A percentile compares a stretch with the other conserved stretches of the same genome.
These are phyloP conservation scores for Penicillium sp. DNA, from an alignment of 2,329 filamentous ascomycete genomes.

Conservation along the genomic window DNA sequence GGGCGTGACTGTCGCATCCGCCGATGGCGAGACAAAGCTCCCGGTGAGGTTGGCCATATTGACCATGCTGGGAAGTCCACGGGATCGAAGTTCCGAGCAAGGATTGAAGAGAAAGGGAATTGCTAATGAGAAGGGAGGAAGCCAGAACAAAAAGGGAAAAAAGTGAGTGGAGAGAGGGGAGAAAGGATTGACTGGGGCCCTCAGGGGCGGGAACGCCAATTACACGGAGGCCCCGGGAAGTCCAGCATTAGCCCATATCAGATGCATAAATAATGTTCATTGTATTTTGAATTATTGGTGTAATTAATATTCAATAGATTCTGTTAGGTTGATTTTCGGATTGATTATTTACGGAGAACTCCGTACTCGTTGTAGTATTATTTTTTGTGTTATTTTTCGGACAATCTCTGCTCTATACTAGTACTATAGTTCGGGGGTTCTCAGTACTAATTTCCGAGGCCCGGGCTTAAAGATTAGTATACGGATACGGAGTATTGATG, in stretches of 20 bases:
- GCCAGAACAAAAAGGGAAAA: conserved; percentile 7
- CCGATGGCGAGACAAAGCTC: conserved; percentile 68
- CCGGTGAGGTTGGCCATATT: conserved; percentile 57
- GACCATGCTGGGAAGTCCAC: conserved; percentile 10
- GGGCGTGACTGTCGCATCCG: conserved; percentile 60
- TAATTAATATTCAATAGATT: background rate
- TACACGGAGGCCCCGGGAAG: conserved; percentile 10
- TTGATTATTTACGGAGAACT: too few species aligned
- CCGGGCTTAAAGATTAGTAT: background rate
- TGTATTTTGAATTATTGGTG: background rate
- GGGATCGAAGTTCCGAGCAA: background rate
- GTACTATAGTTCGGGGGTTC: background rate
- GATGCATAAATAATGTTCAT: conserved; percentile 1
- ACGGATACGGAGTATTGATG: background rate
- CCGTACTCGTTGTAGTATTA: too few species aligned
- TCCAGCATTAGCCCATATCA: background rate
- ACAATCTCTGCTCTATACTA: background rate
- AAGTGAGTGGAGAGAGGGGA: conserved; percentile 20
- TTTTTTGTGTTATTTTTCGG: background rate
- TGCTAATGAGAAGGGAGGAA: conserved; percentile 2
- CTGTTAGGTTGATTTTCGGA: background rate
- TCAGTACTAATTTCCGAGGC: background rate
- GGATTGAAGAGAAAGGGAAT: background rate
- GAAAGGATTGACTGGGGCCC: conserved; percentile 14
- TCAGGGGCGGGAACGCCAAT: conserved; percentile 27